Conservation (phyloP, 2,329 filamentous ascomycete species). For the Trichoderma gracile region DNA sequence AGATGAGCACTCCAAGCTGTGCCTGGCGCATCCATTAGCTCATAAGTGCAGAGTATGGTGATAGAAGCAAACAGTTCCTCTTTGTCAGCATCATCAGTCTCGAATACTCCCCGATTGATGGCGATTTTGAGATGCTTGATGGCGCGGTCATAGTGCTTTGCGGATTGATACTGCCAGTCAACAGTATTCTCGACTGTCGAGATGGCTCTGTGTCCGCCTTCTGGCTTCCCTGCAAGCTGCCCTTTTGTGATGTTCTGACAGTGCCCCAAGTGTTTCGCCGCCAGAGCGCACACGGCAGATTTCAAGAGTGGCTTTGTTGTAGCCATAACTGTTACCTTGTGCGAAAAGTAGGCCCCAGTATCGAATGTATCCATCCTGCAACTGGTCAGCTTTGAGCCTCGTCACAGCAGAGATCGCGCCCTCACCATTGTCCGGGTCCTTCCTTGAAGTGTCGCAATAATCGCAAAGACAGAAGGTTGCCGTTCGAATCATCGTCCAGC, state of each 20-base stretch:
- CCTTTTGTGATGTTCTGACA: neutral
- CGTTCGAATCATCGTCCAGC: neutral
- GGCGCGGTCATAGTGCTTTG: conserved; percentile 6
- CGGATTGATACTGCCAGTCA: conserved; percentile 19
- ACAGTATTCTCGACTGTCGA: neutral
- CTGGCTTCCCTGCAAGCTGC: neutral
- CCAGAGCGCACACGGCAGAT: conserved; percentile 13
- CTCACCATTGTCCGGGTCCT: conserved; percentile 16
- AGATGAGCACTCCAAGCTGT: conserved; percentile 22
- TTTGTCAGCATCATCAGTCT: conserved; percentile 10
- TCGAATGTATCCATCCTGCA: conserved; percentile 21
- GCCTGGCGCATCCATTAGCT: conserved; percentile 15
- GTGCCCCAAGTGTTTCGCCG: conserved; percentile 10
- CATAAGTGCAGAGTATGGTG: conserved; percentile 14
- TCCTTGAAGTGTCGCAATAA: conserved; percentile 17
- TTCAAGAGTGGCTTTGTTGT: conserved; percentile 13
- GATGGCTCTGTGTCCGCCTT: neutral
- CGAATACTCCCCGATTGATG: conserved; percentile 8
- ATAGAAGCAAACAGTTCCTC: conserved; percentile 16
- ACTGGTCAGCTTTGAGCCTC: neutral
- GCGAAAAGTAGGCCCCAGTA: conserved; percentile 16
- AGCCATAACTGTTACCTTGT: conserved; percentile 17
- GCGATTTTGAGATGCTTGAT: conserved; percentile 14
- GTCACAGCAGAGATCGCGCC: too few species aligned
- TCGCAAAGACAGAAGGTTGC: conserved; percentile 1